Base-by-base conservation (phyloP, 2,329 filamentous ascomycete species). In the Kalmusia sp. region DNA sequence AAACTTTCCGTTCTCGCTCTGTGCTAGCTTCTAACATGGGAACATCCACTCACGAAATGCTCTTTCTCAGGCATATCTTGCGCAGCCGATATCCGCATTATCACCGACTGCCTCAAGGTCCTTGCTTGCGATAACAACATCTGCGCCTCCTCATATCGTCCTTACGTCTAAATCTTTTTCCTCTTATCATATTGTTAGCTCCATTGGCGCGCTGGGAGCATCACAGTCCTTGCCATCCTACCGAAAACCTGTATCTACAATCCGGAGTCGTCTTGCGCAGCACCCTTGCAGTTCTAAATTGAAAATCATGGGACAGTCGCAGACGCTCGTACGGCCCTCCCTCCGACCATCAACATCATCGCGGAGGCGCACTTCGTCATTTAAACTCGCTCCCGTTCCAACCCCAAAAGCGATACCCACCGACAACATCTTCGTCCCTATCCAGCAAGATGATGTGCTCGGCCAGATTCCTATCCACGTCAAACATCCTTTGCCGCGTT, bases 341-440 rank as follows among this genome's bases (percentile, higher is more conserved):
- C 25, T 21, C 19, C 43, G 43, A n/a, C 19, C 43, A 4, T 27
- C 43, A 4, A 15, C 43, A 17, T 46, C 43, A 27, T 17, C 43
- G 14, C 43, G 43, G 19, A 37, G 38, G 31, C 41, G 8, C 33
- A 46, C 31, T 6, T 47, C 33, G 12, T 4, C 24, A 1, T 27
- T 47, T n/a, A 28, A 15, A 2, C 21, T 28, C 6, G 34, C 30
- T 7, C 28, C 34, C 7, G 37, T 19, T 11, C n/a, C 25, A 4
- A 14, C 30, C 7, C 21, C 45, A 5, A 52, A 58, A n/a, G 49
- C 59, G 5, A 52, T 54, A 6, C 57, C 63, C 2, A 55, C 57
- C 1, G 66, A 69, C 54, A 70, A 70, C 51, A 70, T 81, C 35
- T 81, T 80, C 55, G 65, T 69, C 4, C 65, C 74, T 0, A 79